Evolutionary conservation across 2,329 filamentous ascomycete genomes (phyloP).

Genomic region (Ophiocordyceps camponoti-floridani): DNA sequence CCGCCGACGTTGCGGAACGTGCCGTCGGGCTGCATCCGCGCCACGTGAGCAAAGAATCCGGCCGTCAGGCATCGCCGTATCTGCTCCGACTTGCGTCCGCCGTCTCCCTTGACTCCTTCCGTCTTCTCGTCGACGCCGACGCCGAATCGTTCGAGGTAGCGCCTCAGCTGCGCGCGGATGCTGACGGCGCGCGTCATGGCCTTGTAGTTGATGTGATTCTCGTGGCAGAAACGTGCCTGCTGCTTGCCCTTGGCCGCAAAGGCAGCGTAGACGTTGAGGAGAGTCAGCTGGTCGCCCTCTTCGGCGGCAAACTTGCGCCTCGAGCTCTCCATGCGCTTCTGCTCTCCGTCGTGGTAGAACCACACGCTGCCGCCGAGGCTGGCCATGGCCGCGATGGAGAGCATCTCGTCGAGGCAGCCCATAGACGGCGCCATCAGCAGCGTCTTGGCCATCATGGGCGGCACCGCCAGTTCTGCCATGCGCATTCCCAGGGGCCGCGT

Average conservation of each 20-base stretch:
- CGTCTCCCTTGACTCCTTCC: slow-evolving; percentile 14
- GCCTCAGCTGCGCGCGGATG: slow-evolving; percentile 69
- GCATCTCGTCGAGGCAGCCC: slow-evolving; percentile 65
- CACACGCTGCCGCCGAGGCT: slow-evolving; percentile 70
- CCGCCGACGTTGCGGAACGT: slow-evolving; percentile 76
- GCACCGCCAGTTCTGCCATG: slow-evolving; percentile 86
- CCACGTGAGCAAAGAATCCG: slow-evolving; percentile 86
- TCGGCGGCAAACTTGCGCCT: slow-evolving; percentile 74
- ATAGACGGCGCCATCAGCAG: slow-evolving; percentile 61
- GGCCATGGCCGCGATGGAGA: slow-evolving; percentile 89
- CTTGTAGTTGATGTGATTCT: slow-evolving; percentile 78
- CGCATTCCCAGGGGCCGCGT: slow-evolving; percentile 72
- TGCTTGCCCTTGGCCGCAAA: slow-evolving; percentile 74
- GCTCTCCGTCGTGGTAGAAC: slow-evolving; percentile 63
- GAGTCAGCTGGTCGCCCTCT: slow-evolving; percentile 83
- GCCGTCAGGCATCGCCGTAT: slow-evolving; percentile 73
- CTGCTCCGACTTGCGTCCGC: slow-evolving; percentile 38
- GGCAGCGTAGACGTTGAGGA: slow-evolving; percentile 83
- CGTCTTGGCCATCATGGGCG: slow-evolving; percentile 90
- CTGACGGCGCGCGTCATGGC: slow-evolving; percentile 66
- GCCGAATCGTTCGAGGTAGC: slow-evolving; percentile 74
- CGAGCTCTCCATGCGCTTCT: slow-evolving; percentile 55
- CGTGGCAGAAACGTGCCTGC: slow-evolving; percentile 70
- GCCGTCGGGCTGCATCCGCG: slow-evolving; percentile 85
- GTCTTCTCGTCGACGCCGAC: slow-evolving; percentile 49